These are phyloP conservation scores for Zymoseptoria passerinii DNA, from an alignment of 2,329 filamentous ascomycete species.

Conservation along the genomic window DNA sequence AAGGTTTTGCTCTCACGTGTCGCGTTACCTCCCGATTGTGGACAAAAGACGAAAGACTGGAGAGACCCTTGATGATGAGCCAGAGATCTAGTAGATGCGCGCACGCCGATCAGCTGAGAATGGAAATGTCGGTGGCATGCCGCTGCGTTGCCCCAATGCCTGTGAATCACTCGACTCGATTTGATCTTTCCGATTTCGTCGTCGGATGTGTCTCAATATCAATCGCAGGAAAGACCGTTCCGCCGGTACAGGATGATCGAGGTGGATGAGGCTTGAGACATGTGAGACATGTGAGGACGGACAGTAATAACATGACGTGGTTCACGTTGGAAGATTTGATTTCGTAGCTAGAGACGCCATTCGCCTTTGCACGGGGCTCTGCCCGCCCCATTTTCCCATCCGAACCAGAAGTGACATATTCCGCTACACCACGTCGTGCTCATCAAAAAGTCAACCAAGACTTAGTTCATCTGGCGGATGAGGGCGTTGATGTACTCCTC, in stretches of 20 bases:
- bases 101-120: background rate
- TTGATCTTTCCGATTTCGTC: too few relatives aligned
- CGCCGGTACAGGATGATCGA: too few relatives aligned
- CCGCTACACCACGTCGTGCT: constrained; percentile 4
- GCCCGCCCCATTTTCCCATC: background rate
- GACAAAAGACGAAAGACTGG: background rate
- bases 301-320: background rate
- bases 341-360: constrained; percentile 13
- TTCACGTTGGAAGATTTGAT: background rate
- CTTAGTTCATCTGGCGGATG: constrained; percentile 97
- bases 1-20: background rate
- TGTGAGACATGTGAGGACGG: background rate
- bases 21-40: background rate
- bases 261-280: background rate
- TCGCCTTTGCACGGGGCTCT: constrained; percentile 14
- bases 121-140: too few relatives aligned
- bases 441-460: constrained; percentile 1
- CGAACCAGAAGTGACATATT: constrained; percentile 5
- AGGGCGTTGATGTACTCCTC: constrained; percentile 97
- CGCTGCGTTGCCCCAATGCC: too few relatives aligned
- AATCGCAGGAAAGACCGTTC: too few relatives aligned
- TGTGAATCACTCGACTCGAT: too few relatives aligned
- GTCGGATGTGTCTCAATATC: too few relatives aligned
- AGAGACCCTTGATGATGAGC: background rate
- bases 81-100: background rate